These are phyloP conservation scores for Aspergillus aculeatus DNA, from an alignment of 2,329 filamentous ascomycete species.

Conservation along the genomic window DNA sequence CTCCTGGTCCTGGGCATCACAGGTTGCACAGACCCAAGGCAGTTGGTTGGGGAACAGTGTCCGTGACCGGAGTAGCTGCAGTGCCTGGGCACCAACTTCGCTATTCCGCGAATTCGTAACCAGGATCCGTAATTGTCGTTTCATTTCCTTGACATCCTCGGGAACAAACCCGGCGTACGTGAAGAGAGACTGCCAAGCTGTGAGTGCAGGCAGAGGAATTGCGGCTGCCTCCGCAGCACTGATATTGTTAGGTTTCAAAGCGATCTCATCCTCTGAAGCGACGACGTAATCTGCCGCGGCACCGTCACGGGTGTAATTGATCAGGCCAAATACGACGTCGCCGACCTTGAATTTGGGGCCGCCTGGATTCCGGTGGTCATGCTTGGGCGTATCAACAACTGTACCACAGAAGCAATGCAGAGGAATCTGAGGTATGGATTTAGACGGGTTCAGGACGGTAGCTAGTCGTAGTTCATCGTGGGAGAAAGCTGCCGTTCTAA, in stretches of 20 bases:
- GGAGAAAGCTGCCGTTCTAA: slow-evolving; percentile 39
- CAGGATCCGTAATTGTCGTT: slow-evolving; percentile 32
- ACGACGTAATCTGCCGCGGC: slow-evolving; percentile 44
- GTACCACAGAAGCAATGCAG: slow-evolving; percentile 44
- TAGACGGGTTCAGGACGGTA: slow-evolving; percentile 26
- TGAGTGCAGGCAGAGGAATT: slow-evolving; percentile 40
- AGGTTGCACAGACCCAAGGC: slow-evolving; percentile 42
- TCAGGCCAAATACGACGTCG: slow-evolving; percentile 41
- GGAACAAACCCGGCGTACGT: slow-evolving; percentile 35
- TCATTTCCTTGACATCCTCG: slow-evolving; percentile 13
- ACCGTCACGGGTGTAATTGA: slow-evolving; percentile 40
- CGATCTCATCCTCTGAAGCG: slow-evolving; percentile 39
- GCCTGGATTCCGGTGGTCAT: slow-evolving; percentile 28
- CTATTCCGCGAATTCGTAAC: slow-evolving; percentile 39
- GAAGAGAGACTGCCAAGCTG: slow-evolving; percentile 46
- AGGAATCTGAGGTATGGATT: slow-evolving; percentile 36
- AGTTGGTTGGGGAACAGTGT: slow-evolving; percentile 30
- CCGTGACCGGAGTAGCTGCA: slow-evolving; percentile 39
- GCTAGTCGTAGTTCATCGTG: slow-evolving; percentile 38
- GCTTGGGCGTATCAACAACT: slow-evolving; percentile 35
- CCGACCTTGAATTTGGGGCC: slow-evolving; percentile 42
- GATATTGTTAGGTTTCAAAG: slow-evolving; percentile 39
- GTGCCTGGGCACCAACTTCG: slow-evolving; percentile 38
- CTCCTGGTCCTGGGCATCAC: slow-evolving; percentile 26
- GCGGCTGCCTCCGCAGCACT: slow-evolving; percentile 35